Conservation (phyloP, 2,329 filamentous ascomycete species). For the Nannizzia gypsea region DNA sequence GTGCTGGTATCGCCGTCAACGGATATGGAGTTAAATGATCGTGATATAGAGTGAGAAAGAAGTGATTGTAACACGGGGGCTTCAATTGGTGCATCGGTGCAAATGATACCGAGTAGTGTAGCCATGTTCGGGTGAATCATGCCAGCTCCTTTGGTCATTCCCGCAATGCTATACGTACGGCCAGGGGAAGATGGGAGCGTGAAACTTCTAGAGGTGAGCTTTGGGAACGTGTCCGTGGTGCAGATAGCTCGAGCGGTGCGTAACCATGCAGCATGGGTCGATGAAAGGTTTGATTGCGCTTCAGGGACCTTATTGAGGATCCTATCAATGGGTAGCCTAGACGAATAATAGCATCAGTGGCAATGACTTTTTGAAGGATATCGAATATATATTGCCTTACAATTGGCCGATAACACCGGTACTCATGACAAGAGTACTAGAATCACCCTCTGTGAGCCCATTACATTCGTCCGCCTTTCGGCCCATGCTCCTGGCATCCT, state of each 20-base stretch:
- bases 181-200: conserved; percentile 66
- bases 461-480: conserved; percentile 59
- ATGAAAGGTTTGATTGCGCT: conserved; percentile 59
- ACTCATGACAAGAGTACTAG: conserved; percentile 86
- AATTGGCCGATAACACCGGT: conserved; percentile 95
- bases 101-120: conserved; percentile 80
- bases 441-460: conserved; percentile 31
- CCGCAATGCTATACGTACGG: conserved; percentile 70
- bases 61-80: conserved; percentile 55
- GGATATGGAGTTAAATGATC: conserved; percentile 92
- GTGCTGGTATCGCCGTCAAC: conserved; percentile 96
- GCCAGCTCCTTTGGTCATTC: conserved; percentile 94
- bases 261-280: conserved; percentile 76
- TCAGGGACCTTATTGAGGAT: conserved; percentile 73
- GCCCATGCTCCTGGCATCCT: conserved; percentile 81
- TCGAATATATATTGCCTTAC: conserved; percentile 32
- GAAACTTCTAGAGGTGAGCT: conserved; percentile 78
- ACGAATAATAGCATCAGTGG: conserved; percentile 4
- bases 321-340: conserved; percentile 74
- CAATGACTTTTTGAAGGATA: background rate
- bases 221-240: conserved; percentile 97
- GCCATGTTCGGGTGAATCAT: conserved; percentile 99
- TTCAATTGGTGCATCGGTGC: conserved; percentile 76
- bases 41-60: conserved; percentile 62
- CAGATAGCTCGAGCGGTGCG: conserved; percentile 80